Conservation (phyloP, 768 basidiomycete genomes). For the Suillus bovinus region DNA sequence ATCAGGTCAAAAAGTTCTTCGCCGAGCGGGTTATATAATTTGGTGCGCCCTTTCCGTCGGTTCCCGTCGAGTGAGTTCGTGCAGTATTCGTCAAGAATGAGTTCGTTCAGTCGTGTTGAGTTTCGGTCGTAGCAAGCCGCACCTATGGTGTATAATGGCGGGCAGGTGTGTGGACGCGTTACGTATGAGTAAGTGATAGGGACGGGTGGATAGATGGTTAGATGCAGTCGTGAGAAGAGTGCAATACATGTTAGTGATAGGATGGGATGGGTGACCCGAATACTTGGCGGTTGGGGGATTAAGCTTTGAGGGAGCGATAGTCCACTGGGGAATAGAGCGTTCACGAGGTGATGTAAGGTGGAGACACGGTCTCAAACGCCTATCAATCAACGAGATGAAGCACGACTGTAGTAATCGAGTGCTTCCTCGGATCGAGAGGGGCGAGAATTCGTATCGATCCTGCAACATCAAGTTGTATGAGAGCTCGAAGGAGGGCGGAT, state of each 20-base stretch:
- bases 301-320: slow-evolving; percentile 27
- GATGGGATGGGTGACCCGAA: slow-evolving; percentile 17
- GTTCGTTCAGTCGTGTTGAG: slow-evolving; percentile 31
- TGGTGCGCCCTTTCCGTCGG: slow-evolving; percentile 24
- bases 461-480: slow-evolving; percentile 40
- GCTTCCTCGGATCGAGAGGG: slow-evolving; percentile 35
- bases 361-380: slow-evolving; percentile 30
- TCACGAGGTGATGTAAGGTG: slow-evolving; percentile 23
- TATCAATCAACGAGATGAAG: slow-evolving; percentile 48
- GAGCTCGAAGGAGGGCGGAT: slow-evolving; percentile 23
- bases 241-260: slow-evolving; percentile 22
- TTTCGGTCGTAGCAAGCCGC: slow-evolving; percentile 33
- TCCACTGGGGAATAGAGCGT: slow-evolving; percentile 28
- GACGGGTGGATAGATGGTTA: slow-evolving; percentile 26
- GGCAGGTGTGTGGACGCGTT: slow-evolving; percentile 20
- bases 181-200: slow-evolving; percentile 17
- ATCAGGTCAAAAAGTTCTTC: slow-evolving; percentile 12
- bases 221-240: slow-evolving; percentile 22
- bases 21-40: slow-evolving; percentile 22
- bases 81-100: slow-evolving; percentile 38
- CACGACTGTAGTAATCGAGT: slow-evolving; percentile 31
- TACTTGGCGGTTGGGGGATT: slow-evolving; percentile 23
- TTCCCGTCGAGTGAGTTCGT: slow-evolving; percentile 33
- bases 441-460: slow-evolving; percentile 33
- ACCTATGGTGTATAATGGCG: slow-evolving; percentile 14